Evolutionary conservation across 176 grass and related monocot genomes (phyloP), one percentile per base, ranked within the genome.

Genomic region (Eragrostis nindensis): DNA sequence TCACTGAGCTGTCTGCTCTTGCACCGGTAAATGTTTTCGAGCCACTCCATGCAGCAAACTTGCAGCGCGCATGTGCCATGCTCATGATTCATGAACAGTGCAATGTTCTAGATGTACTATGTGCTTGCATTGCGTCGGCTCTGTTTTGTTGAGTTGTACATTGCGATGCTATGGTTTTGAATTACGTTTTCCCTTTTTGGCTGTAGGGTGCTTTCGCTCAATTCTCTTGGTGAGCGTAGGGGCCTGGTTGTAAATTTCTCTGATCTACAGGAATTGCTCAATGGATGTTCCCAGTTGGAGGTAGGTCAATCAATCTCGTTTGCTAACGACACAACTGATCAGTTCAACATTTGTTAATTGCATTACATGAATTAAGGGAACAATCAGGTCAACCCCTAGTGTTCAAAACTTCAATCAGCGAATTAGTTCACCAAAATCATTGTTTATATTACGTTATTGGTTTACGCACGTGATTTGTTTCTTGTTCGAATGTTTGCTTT

Each of bases 241-340:
- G 90, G 92, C 12, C 74, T 93, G 19, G 74, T 88, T 25, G 88
- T 94, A 61, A 32, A 74, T 24, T 94, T 92, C 71, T 72, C 88
- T 79, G 86, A 94, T 91, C 86, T 98, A 32, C 78, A 92, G 46
- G 85, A 89, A 69, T 68, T 98, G 76, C 90, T 98, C 73, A 80
- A 50, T 64, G 92, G 95, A 27, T 98, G 95, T 80, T 91, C 92
- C 42, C 88, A 62, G 62, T 81, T 98, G 79, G 95, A 98, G 95
- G 95, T 94, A 80, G 26, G 79, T 53, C 32, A 9, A 59, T 73
- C 3, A 3, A 66, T 77, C 49, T 71, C 9, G 6, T 22, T 66
- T 38, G 46, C 70, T 24, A 12, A 16, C 5, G 9, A 17, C 4
- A 17, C 56, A 40, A 40, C 36, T 48, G 18, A 26, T 43, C 11